These are phyloP conservation scores for Ustilago hordei DNA, from an alignment of 1,284 basidiomycete genomes.

Conservation along the genomic window DNA sequence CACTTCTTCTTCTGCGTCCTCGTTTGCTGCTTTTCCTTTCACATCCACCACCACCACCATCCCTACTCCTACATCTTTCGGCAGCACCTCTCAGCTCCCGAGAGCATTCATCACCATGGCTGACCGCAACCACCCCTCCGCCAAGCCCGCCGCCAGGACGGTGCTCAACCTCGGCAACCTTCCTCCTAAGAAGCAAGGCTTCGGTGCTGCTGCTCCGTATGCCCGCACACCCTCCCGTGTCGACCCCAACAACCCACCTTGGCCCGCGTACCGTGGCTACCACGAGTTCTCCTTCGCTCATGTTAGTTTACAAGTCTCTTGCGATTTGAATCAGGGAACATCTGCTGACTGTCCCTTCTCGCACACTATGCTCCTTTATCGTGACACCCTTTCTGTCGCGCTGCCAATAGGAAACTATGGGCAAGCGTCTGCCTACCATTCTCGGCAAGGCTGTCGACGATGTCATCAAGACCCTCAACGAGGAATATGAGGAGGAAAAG, in stretches of 20 bases:
- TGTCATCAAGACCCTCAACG: conserved; percentile 87
- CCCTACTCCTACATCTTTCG: not conserved
- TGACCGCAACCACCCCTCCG: conserved; percentile 59
- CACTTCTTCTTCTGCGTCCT: not conserved
- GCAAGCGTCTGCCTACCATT: conserved; percentile 91
- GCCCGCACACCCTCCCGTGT: conserved; percentile 61
- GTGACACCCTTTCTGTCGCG: not conserved
- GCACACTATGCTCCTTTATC: not conserved
- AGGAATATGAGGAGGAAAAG: conserved; percentile 79
- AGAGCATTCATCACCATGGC: conserved; percentile 43
- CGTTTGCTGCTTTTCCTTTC: conserved; percentile 16
- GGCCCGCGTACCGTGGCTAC: conserved; percentile 87
- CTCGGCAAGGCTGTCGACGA: conserved; percentile 96
- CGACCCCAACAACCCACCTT: conserved; percentile 93
- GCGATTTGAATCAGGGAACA: not conserved
- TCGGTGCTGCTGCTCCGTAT: conserved; percentile 46
- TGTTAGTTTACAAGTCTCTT: conserved; percentile 50
- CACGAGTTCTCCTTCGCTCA: conserved; percentile 96
- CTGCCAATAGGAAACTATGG: conserved; percentile 75
- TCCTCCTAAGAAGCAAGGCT: conserved; percentile 66
- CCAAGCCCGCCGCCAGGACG: conserved; percentile 67
- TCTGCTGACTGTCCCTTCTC: conserved; percentile 7
- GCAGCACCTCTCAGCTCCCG: not conserved
- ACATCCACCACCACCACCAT: conserved; percentile 8
- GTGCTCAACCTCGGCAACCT: conserved; percentile 69